A percentile compares a stretch with the other conserved stretches of the same genome.
phyloP scores from a whole-genome alignment of 2,329 filamentous ascomycete species.

The Fusarium torulosum region DNA sequence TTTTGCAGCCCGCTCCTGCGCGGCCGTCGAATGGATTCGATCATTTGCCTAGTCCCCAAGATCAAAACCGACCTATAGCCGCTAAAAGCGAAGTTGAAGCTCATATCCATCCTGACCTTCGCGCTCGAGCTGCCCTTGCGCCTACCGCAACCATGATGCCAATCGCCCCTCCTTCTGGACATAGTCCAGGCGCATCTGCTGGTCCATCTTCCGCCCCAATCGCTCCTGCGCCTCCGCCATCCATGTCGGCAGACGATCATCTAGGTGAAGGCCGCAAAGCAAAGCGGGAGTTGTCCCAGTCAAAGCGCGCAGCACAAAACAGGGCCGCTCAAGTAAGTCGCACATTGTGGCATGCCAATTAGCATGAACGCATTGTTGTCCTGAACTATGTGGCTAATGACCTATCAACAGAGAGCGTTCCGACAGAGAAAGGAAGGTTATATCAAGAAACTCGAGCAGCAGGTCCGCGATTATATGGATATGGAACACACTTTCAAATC shows the following conservation, averaged over 20 bases:
- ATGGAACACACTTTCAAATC: slow-evolving; percentile 83
- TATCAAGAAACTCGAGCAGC: slow-evolving; percentile 96
- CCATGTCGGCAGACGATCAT: slow-evolving; percentile 47
- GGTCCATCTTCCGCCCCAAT: slow-evolving; percentile 47
- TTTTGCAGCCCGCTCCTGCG: slow-evolving; percentile 49
- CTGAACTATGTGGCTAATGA: slow-evolving; percentile 42
- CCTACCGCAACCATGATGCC: slow-evolving; percentile 56
- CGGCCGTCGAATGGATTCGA: slow-evolving; percentile 62
- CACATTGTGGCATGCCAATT: not conserved
- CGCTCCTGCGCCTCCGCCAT: slow-evolving; percentile 50
- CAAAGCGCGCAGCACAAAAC: slow-evolving; percentile 96
- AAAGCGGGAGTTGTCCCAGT: slow-evolving; percentile 92
- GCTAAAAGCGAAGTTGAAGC: slow-evolving; percentile 57
- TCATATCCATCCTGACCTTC: slow-evolving; percentile 64
- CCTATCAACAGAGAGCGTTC: slow-evolving; percentile 81
- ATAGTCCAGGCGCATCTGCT: slow-evolving; percentile 50
- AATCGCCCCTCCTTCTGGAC: slow-evolving; percentile 51
- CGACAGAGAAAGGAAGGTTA: slow-evolving; percentile 97
- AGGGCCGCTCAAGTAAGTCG: slow-evolving; percentile 89
- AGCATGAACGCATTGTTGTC: not conserved
- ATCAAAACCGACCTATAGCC: slow-evolving; percentile 52
- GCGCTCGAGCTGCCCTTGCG: slow-evolving; percentile 51
- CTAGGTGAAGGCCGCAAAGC: slow-evolving; percentile 75
- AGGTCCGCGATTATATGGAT: slow-evolving; percentile 83
- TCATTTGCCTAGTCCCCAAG: slow-evolving; percentile 53